These are phyloP conservation scores for Neckera pumila DNA, from an alignment of 225 moss, liverwort and hornwort genomes.

Conservation along the genomic window DNA sequence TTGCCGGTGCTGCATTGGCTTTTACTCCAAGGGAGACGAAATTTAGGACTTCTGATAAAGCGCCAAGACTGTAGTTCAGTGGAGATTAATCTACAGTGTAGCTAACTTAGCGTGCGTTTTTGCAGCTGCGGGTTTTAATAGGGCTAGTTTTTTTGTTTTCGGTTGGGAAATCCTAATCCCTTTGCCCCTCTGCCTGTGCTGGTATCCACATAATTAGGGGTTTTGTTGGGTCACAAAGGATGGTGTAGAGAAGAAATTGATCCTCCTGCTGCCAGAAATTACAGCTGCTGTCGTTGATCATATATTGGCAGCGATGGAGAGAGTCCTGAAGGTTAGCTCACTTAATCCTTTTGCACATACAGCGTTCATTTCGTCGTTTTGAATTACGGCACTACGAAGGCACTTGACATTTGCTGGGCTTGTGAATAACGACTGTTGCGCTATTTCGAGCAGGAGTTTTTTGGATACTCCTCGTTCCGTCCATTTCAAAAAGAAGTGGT, in stretches of 20 bases:
- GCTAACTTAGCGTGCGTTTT: neutral
- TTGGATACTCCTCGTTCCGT: slow-evolving; percentile 64
- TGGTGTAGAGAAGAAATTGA: neutral
- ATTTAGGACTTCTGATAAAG: neutral
- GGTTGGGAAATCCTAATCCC: neutral
- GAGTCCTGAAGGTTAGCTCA: slow-evolving; percentile 44
- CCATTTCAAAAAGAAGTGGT: slow-evolving; percentile 77
- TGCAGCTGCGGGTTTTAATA: neutral
- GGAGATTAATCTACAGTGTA: neutral
- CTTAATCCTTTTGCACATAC: neutral
- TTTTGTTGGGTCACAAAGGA: neutral
- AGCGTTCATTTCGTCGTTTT: neutral
- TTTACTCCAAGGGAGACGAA: neutral
- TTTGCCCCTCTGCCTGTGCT: neutral
- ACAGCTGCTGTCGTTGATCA: neutral
- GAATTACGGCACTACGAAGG: neutral
- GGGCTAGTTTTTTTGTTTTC: neutral
- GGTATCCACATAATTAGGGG: neutral
- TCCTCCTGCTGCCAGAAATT: neutral
- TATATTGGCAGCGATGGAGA: slow-evolving; percentile 33
- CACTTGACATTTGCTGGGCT: neutral
- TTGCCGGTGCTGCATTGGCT: neutral
- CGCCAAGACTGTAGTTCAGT: neutral
- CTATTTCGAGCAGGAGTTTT: slow-evolving; percentile 41
- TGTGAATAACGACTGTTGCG: neutral